These are phyloP conservation scores for Trichosporon sp. DNA, from an alignment of 1,284 basidiomycete species.

Conservation along the genomic window DNA sequence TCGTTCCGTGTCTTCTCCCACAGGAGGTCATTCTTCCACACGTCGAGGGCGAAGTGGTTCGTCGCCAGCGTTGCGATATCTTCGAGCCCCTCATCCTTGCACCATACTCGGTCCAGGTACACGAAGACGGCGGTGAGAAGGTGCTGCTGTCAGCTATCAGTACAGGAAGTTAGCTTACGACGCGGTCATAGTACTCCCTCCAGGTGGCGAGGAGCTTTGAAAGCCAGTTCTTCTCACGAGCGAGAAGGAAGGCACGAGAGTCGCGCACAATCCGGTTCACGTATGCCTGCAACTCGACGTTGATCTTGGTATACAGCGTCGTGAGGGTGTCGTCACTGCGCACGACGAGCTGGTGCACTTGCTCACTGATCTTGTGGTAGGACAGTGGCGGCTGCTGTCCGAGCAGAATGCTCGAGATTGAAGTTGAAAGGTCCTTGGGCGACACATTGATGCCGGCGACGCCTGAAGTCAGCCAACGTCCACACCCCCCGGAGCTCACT, in stretches of 20 bases:
- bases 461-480: neutral
- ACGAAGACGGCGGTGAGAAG: constrained; percentile 43
- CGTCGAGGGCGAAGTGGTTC: constrained; percentile 53
- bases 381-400: constrained; percentile 28
- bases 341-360: constrained; percentile 25
- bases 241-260: constrained; percentile 31
- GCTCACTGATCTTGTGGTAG: constrained; percentile 30
- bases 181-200: constrained; percentile 27
- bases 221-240: constrained; percentile 32
- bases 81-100: constrained; percentile 27
- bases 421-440: neutral
- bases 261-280: constrained; percentile 24
- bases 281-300: constrained; percentile 25
- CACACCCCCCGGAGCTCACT: constrained; percentile 15
- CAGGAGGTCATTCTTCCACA: constrained; percentile 57
- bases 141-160: constrained; percentile 19
- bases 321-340: constrained; percentile 18
- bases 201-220: constrained; percentile 25
- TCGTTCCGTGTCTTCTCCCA: constrained; percentile 54
- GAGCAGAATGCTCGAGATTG: constrained; percentile 24
- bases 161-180: constrained; percentile 19
- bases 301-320: constrained; percentile 24
- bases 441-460: neutral
- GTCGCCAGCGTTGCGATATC: constrained; percentile 46
- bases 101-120: constrained; percentile 46